A percentile compares a stretch with the other conserved stretches of the same genome.
Evolutionary conservation across 2,329 filamentous ascomycete species (phyloP).

Genomic region (Fusarium marasasianum): DNA sequence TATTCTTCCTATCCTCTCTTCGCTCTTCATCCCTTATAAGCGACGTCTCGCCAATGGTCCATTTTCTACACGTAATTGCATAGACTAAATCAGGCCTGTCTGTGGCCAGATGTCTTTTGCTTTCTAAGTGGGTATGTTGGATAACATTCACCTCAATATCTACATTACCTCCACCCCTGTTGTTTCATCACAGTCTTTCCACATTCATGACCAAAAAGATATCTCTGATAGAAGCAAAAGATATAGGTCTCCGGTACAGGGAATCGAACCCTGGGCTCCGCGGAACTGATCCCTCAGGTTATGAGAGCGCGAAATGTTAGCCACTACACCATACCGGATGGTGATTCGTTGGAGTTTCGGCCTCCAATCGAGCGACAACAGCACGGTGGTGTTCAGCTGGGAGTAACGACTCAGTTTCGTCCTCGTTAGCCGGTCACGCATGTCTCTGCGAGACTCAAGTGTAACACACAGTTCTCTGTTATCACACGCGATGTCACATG

Average conservation of each 20-base stretch:
- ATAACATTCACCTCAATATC: background rate
- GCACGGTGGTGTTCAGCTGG: background rate
- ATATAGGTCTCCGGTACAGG: too few relatives aligned
- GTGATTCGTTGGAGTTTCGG: background rate
- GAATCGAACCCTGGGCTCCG: conserved; percentile 29
- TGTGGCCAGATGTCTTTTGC: background rate
- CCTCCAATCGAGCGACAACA: background rate
- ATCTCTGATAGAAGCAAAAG: background rate
- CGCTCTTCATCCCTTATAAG: background rate
- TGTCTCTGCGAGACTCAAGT: background rate
- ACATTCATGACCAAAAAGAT: background rate
- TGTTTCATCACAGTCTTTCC: too few relatives aligned
- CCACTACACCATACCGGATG: conserved; percentile 48
- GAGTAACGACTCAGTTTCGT: background rate
- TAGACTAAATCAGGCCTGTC: background rate
- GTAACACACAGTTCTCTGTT: too few relatives aligned
- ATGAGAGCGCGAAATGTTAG: conserved; percentile 48
- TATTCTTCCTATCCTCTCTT: background rate
- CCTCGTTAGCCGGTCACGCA: background rate
- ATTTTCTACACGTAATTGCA: background rate
- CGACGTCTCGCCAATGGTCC: background rate
- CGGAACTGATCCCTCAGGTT: conserved; percentile 1
- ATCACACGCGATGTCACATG: background rate
- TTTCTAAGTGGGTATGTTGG: background rate
- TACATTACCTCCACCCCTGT: background rate